Conservation (phyloP, 2,329 filamentous ascomycete genomes). For the Fonsecaea pedrosoi region DNA sequence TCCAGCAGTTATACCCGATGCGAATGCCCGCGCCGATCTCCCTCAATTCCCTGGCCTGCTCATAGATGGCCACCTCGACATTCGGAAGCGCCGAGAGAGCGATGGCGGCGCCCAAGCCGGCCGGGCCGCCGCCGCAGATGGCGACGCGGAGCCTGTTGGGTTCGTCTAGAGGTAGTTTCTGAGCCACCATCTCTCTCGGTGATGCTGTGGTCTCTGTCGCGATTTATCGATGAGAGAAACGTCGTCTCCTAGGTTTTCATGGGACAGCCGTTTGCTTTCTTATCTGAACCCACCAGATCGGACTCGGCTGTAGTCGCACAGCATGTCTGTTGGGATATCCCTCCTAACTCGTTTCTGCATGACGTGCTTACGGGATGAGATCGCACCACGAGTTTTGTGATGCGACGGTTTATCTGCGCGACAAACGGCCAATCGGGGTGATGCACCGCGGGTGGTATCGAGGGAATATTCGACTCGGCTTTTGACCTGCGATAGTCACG, state of each 20-base stretch:
- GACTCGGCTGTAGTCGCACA: background rate
- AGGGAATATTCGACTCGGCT: background rate
- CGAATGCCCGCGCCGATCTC: slow-evolving; percentile 59
- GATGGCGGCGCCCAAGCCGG: slow-evolving; percentile 54
- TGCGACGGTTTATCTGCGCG: background rate
- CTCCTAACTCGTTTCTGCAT: background rate
- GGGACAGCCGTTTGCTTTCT: background rate
- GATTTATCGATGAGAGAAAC: background rate
- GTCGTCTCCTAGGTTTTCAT: background rate
- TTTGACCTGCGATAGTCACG: background rate
- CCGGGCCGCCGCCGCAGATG: slow-evolving; percentile 51
- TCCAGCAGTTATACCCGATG: slow-evolving; percentile 57
- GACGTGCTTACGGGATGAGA: background rate
- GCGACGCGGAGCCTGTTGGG: slow-evolving; percentile 41
- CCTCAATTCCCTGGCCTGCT: slow-evolving; percentile 53
- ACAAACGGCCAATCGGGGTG: background rate
- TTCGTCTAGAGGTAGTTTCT: background rate
- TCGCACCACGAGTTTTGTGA: background rate
- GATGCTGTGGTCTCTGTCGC: background rate
- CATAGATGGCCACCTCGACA: slow-evolving; percentile 54
- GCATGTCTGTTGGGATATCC: background rate
- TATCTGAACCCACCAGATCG: background rate
- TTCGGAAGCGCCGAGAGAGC: slow-evolving; percentile 49
- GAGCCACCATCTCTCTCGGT: background rate
- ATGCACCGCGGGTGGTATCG: background rate